These are phyloP conservation scores for Geosmithia putterillii DNA, from an alignment of 2,329 filamentous ascomycete genomes.

Conservation along the genomic window DNA sequence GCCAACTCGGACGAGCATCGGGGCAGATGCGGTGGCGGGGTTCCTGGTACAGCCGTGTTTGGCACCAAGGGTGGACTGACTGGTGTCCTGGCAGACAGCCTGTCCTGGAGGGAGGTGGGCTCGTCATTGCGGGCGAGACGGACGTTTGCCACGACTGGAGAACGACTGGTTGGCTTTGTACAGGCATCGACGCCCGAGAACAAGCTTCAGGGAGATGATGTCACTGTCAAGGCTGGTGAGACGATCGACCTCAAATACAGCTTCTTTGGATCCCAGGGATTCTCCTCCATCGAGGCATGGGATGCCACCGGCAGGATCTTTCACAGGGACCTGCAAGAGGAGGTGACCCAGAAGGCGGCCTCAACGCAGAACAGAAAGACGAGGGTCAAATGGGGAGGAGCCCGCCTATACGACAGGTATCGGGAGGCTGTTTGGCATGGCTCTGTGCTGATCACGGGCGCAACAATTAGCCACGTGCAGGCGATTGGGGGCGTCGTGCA, in stretches of 20 bases:
- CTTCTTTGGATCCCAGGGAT: conserved; percentile 12
- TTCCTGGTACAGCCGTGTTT: conserved; percentile 19
- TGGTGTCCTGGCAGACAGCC: conserved; percentile 10
- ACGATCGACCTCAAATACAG: conserved; percentile 9
- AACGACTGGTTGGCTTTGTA: conserved; percentile 13
- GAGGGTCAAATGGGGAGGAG: conserved; percentile 17
- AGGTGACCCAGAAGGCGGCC: conserved; percentile 2
- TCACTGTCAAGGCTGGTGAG: conserved; percentile 5
- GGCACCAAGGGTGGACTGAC: conserved; percentile 15
- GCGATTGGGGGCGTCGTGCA: conserved; percentile 13
- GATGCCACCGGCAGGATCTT: conserved; percentile 13
- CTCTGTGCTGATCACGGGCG: conserved; percentile 9
- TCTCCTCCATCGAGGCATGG: conserved; percentile 14
- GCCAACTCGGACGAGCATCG: conserved; percentile 22
- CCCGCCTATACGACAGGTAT: conserved; percentile 18
- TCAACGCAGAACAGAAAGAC: conserved; percentile 5
- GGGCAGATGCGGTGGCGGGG: conserved; percentile 20
- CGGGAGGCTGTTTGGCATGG: conserved; percentile 19
- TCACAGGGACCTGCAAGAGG: conserved; percentile 11
- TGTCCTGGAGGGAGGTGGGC: conserved; percentile 9
- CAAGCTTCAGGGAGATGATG: conserved; percentile 13
- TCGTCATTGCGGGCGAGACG: conserved; percentile 11
- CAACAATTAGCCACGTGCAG: conserved; percentile 6
- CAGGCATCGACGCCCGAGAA: conserved; percentile 4
- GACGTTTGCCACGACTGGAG: conserved; percentile 18